Evolutionary conservation across 1,284 basidiomycete species (phyloP).

Genomic region (Pseudozyma sp.): DNA sequence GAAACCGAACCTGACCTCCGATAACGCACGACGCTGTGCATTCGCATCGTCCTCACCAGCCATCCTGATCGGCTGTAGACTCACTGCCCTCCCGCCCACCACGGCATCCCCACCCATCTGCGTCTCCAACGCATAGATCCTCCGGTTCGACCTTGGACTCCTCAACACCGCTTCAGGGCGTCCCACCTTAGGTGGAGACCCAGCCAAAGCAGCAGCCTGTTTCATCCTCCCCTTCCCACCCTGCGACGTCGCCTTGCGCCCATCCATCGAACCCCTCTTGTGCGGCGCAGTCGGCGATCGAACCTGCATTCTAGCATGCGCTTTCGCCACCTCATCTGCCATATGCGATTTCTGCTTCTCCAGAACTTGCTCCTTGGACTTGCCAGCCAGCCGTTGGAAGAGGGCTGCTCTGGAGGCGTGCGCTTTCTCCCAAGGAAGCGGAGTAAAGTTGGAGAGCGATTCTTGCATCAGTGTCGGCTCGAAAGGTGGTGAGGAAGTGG

Average conservation of each 20-base stretch:
- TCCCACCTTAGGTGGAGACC: neutral
- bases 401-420: conserved; percentile 11
- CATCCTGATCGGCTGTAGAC: conserved; percentile 11
- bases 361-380: conserved; percentile 13
- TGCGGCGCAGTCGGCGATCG: neutral
- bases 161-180: conserved; percentile 14
- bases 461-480: conserved; percentile 30
- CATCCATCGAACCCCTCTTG: neutral
- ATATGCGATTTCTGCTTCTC: conserved; percentile 12
- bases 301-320: conserved; percentile 28
- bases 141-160: conserved; percentile 36
- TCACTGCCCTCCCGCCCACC: conserved; percentile 3
- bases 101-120: conserved; percentile 10
- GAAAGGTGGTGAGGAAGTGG: conserved; percentile 17
- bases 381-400: conserved; percentile 36
- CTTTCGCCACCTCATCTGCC: conserved; percentile 22
- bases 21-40: conserved; percentile 7
- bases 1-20: conserved; percentile 6
- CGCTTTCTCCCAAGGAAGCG: conserved; percentile 26
- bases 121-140: conserved; percentile 49
- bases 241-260: neutral
- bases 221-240: conserved; percentile 3
- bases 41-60: neutral
- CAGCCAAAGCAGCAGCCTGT: conserved; percentile 6
- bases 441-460: conserved; percentile 42